phyloP scores from a whole-genome alignment of 2,329 filamentous ascomycete genomes.

The Colletotrichum sp. region DNA sequence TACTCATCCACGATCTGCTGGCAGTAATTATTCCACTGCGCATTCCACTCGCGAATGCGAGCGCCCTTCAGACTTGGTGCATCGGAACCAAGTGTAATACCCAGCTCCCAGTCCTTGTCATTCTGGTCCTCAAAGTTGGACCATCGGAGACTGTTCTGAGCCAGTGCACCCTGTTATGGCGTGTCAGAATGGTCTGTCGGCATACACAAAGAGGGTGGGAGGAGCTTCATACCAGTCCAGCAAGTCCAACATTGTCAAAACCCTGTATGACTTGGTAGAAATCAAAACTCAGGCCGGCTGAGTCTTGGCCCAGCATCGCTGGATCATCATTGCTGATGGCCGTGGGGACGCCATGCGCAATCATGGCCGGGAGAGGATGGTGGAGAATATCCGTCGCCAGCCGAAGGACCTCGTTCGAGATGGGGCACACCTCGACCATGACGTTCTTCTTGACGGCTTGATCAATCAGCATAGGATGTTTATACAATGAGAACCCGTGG shows the following conservation, averaged over 20 bases:
- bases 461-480: slow-evolving; percentile 81
- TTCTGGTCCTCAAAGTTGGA: slow-evolving; percentile 84
- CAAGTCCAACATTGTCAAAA: slow-evolving; percentile 81
- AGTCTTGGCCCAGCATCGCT: slow-evolving; percentile 67
- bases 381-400: slow-evolving; percentile 26
- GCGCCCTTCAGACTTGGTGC: slow-evolving; percentile 74
- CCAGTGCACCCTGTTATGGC: slow-evolving; percentile 54
- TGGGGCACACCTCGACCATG: slow-evolving; percentile 87
- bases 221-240: slow-evolving; percentile 69
- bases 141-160: slow-evolving; percentile 93
- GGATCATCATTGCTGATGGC: slow-evolving; percentile 91
- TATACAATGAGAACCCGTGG: slow-evolving; percentile 86
- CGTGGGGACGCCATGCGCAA: slow-evolving; percentile 84
- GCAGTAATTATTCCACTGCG: slow-evolving; percentile 89
- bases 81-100: slow-evolving; percentile 74
- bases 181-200: not conserved
- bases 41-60: slow-evolving; percentile 77
- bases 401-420: slow-evolving; percentile 71
- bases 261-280: slow-evolving; percentile 66
- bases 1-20: slow-evolving; percentile 86
- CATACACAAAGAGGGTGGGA: not conserved
- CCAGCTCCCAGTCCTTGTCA: slow-evolving; percentile 72
- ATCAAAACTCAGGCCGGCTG: not conserved
- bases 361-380: slow-evolving; percentile 44
- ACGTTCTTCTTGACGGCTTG: slow-evolving; percentile 90